Base-by-base conservation (phyloP, 495 filamentous ascomycete genomes). In the Aspergillus mulundensis region DNA sequence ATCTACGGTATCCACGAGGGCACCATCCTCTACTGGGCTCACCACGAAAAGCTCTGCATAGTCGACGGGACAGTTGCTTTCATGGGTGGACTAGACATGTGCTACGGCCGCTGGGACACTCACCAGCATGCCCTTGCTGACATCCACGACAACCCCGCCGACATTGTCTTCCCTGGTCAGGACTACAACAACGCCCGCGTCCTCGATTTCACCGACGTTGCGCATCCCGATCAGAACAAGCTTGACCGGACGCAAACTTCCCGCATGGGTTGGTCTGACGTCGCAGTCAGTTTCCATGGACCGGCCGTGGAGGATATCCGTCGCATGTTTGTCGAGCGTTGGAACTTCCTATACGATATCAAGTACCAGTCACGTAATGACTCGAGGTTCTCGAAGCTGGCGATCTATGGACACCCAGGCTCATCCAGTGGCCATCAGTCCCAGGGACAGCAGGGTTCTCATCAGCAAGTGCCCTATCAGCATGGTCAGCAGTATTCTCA, bases 241-340 rank as follows among this genome's bases (percentile, higher is more conserved):
- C 80, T 97, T 18, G 85, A 92, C 59, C 83, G 93, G 18, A 87
- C 83, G 43, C 82, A 81, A 59, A 88, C 74, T 69, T 88, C 89
- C 10, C 82, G 93, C 48, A 96, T 97, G 90, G 93, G 93, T 10
- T 96, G 91, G 91, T 87, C 89, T 21, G 93, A 97, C 71, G 80
- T 97, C 53, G 87, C 88, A 25, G 73, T 97, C 28, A 90, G 87
- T 54, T 62, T 97, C 23, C 79, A 78, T n/a, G 93, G 93, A 0
- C 87, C 87, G 0, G 86, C 87, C 11, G 86, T 95, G 0, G 77
- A 88, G 50, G 93, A 90, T 64, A 73, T 97, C 16, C 77, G 82
- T 18, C 77, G 78, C 2, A 90, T 96, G 63, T 97, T 97, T 62
- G 78, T 85, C 12, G 84, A 96, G 59, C 77, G 93, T 56, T 97